Evolutionary conservation across 208 protist genomes (phyloP).

Genomic region (Lotmaria passim): DNA sequence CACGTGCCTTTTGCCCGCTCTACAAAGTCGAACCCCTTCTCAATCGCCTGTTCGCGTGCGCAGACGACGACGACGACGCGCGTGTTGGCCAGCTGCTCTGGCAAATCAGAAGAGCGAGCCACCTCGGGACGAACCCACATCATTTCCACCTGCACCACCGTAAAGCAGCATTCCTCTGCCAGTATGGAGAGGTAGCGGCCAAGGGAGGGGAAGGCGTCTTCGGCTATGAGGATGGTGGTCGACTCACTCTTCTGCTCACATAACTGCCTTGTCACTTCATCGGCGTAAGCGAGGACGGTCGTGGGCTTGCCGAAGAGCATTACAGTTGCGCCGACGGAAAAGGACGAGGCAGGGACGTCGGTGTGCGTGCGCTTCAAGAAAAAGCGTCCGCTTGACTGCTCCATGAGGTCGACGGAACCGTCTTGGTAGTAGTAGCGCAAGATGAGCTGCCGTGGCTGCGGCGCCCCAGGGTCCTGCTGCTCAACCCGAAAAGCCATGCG

Average conservation of each 20-base stretch:
- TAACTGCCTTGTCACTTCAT: constrained; percentile 82
- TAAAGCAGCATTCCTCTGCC: constrained; percentile 83
- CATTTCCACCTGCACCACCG: constrained; percentile 71
- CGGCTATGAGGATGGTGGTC: constrained; percentile 71
- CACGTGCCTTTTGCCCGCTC: constrained; percentile 51
- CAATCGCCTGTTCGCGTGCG: constrained; percentile 48
- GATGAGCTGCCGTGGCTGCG: constrained; percentile 56
- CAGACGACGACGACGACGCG: constrained; percentile 60
- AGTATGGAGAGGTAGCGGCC: constrained; percentile 79
- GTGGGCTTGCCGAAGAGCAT: constrained; percentile 72
- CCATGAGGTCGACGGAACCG: constrained; percentile 73
- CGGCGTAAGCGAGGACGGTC: constrained; percentile 70
- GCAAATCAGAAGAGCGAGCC: constrained; percentile 43
- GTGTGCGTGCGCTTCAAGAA: constrained; percentile 68
- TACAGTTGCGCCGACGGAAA: constrained; percentile 66
- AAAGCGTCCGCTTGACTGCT: constrained; percentile 56
- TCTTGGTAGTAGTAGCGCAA: constrained; percentile 81
- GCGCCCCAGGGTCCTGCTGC: constrained; percentile 67
- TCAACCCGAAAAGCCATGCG: constrained; percentile 83
- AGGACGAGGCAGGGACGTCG: constrained; percentile 46
- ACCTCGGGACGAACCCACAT: constrained; percentile 51
- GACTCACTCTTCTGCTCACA: constrained; percentile 69
- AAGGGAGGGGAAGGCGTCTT: constrained; percentile 49
- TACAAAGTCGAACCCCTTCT: constrained; percentile 74
- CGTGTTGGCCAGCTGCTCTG: constrained; percentile 45